Conservation (phyloP, 2,329 filamentous ascomycete species). For the Arthroderma uncinatum region DNA sequence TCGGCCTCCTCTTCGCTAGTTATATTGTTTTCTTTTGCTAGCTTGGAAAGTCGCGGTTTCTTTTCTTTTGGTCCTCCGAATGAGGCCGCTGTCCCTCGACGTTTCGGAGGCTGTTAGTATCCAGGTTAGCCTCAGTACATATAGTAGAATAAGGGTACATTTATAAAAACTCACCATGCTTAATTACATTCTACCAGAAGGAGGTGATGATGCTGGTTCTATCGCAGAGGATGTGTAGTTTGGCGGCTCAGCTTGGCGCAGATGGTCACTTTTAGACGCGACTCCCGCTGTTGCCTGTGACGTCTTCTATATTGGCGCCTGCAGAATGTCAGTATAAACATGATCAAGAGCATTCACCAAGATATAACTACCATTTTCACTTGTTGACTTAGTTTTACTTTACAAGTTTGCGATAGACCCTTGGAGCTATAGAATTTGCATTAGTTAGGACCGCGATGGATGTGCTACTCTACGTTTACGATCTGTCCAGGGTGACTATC, state of each 20-base stretch:
- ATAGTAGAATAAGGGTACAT: background rate
- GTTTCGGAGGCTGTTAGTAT: constrained; percentile 27
- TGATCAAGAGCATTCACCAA: background rate
- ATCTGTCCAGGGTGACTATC: constrained; percentile 49
- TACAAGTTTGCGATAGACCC: background rate
- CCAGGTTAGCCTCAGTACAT: background rate
- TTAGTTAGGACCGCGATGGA: constrained; percentile 44
- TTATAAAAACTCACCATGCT: background rate
- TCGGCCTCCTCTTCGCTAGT: constrained; percentile 74
- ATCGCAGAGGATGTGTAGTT: background rate
- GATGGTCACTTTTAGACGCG: background rate
- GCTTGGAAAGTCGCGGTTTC: constrained; percentile 59
- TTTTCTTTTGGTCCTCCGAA: constrained; percentile 26
- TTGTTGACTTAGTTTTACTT: background rate
- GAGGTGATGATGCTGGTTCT: no score
- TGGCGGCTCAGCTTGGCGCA: background rate
- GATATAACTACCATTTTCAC: background rate
- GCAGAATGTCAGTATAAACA: no score
- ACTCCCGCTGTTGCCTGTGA: background rate
- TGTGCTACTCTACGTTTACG: constrained; percentile 66
- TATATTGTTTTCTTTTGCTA: constrained; percentile 85
- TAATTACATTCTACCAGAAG: background rate
- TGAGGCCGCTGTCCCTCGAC: constrained; percentile 23
- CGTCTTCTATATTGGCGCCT: background rate
- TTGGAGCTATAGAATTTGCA: background rate